Conservation (phyloP, 768 basidiomycete species). For the Boletus bicolor region DNA sequence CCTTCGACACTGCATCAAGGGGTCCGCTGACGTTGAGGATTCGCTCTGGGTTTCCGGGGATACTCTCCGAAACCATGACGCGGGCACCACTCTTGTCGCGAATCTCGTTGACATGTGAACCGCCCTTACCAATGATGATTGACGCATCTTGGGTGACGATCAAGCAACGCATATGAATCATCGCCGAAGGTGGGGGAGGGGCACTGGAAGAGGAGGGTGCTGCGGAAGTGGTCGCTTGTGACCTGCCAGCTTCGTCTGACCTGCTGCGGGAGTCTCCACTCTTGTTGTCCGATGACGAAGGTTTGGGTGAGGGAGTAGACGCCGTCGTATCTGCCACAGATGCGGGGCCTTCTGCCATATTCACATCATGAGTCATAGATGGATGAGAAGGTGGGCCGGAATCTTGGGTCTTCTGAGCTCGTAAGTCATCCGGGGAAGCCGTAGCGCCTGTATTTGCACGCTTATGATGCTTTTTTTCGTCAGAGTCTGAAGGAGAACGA, state of each 20-base stretch:
- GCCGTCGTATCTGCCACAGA: constrained; percentile 45
- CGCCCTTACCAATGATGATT: constrained; percentile 96
- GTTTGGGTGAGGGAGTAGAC: constrained; percentile 55
- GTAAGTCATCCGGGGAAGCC: constrained; percentile 60
- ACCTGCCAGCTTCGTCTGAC: constrained; percentile 36
- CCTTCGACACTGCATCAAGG: constrained; percentile 98
- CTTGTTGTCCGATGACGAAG: constrained; percentile 41
- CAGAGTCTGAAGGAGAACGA: constrained; percentile 79
- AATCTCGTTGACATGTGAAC: constrained; percentile 97
- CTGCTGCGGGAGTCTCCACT: constrained; percentile 39
- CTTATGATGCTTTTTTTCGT: constrained; percentile 77
- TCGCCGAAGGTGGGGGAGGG: constrained; percentile 61
- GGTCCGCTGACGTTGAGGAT: constrained; percentile 96
- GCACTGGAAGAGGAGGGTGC: constrained; percentile 46
- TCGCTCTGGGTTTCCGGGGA: constrained; percentile 98
- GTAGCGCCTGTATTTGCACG: constrained; percentile 78
- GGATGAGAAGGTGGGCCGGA: constrained; percentile 39
- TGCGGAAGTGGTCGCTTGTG: constrained; percentile 47
- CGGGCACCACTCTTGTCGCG: constrained; percentile 95
- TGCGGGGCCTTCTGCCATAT: constrained; percentile 52
- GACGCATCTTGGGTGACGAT: constrained; percentile 99
- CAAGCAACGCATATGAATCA: constrained; percentile 96
- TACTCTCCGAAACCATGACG: constrained; percentile 97
- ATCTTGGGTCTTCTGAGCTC: constrained; percentile 45
- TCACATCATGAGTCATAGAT: constrained; percentile 52